These are phyloP conservation scores for Lactarius quietus DNA, from an alignment of 768 basidiomycete species.

Conservation along the genomic window DNA sequence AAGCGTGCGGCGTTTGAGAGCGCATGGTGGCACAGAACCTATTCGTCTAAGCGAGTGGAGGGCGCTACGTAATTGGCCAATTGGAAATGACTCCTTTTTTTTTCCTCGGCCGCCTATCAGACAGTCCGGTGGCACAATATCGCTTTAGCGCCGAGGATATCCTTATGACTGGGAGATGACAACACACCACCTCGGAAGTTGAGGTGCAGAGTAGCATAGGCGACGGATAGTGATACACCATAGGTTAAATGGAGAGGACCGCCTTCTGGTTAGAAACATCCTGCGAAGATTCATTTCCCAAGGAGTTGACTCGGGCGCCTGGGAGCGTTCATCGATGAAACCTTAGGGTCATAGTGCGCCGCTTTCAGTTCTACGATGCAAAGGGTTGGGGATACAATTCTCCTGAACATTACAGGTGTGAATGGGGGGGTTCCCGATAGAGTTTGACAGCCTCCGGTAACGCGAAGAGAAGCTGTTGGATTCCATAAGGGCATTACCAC, in stretches of 20 bases:
- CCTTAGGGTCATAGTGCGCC: conserved; percentile 1
- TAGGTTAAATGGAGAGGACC: not conserved
- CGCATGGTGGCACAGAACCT: not conserved
- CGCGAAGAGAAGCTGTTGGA: not conserved
- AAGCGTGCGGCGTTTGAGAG: conserved; percentile 22
- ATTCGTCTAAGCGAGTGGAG: conserved; percentile 9
- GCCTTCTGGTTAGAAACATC: conserved; percentile 1
- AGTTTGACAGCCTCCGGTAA: not conserved
- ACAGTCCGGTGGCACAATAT: not conserved
- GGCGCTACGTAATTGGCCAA: conserved; percentile 13
- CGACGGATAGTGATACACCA: not conserved
- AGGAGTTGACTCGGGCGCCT: not conserved
- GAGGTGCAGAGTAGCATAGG: not conserved
- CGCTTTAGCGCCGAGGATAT: conserved; percentile 1
- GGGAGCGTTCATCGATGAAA: conserved; percentile 4
- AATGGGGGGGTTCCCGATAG: not conserved
- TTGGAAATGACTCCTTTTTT: not conserved
- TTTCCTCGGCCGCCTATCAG: conserved; percentile 9
- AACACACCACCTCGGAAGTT: not conserved
- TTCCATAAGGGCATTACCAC: not conserved
- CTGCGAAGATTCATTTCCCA: conserved; percentile 6
- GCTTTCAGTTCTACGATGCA: not conserved
- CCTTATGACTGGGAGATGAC: not conserved
- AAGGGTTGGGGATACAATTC: not conserved
- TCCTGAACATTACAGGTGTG: not conserved